phyloP scores from a whole-genome alignment of 208 protist genomes.

The Lotmaria passim region DNA sequence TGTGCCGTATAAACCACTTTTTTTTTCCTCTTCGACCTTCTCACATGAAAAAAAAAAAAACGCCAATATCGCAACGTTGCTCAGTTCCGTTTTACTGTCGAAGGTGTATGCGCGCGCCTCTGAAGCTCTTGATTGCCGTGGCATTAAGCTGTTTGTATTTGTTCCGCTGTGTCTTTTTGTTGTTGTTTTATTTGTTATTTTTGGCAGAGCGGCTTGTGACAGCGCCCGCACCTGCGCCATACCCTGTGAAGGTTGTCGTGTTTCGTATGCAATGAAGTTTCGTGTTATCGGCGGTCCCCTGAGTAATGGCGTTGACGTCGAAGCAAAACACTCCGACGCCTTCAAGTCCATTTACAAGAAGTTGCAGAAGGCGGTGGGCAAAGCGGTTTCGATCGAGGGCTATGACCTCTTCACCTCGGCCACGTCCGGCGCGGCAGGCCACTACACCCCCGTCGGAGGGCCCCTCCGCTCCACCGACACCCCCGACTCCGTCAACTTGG shows the following conservation, averaged over 20 bases:
- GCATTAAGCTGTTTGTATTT: too few species aligned
- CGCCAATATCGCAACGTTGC: too few species aligned
- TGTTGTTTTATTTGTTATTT: slow-evolving; percentile 16
- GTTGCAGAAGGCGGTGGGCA: slow-evolving; percentile 50
- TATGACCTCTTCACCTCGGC: slow-evolving; percentile 40
- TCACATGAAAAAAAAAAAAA: too few species aligned
- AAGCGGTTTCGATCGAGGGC: slow-evolving; percentile 33
- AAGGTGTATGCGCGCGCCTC: too few species aligned
- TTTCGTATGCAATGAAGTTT: slow-evolving; percentile 48
- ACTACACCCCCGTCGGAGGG: slow-evolving; percentile 6
- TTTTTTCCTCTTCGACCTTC: too few species aligned
- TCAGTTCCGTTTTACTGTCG: too few species aligned
- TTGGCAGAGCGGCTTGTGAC: too few species aligned
- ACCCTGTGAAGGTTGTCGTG: neutral
- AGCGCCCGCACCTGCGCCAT: too few species aligned
- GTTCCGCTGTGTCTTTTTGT: too few species aligned
- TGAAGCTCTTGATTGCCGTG: too few species aligned
- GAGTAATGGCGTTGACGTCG: slow-evolving; percentile 38
- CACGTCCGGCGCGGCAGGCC: slow-evolving; percentile 11
- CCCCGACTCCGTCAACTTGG: slow-evolving; percentile 16
- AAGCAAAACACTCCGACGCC: slow-evolving; percentile 45
- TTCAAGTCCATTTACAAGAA: slow-evolving; percentile 63
- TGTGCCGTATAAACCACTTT: too few species aligned
- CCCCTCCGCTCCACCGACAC: slow-evolving; percentile 31
- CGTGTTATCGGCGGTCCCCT: slow-evolving; percentile 52